Evolutionary conservation across 768 basidiomycete genomes (phyloP), one percentile per base, ranked within the genome.

Genomic region (Suillus sp.): DNA sequence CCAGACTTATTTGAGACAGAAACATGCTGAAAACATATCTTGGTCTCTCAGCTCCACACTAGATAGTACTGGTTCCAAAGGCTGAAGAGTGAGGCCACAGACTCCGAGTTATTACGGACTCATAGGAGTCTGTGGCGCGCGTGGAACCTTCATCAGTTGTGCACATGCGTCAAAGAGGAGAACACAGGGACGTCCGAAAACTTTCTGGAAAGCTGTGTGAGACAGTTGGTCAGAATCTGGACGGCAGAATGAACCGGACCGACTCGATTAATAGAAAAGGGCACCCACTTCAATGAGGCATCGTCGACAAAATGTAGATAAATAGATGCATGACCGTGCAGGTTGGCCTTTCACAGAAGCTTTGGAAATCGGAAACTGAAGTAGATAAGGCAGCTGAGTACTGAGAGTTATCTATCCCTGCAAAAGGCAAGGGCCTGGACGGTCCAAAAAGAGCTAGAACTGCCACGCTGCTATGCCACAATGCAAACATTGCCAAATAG

Each of bases 401-500:
- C 25, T 27, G 25, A 16, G 7, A 25, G 13, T 14, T n/a, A n/a
- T n/a, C n/a, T n/a, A n/a, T n/a, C n/a, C n/a, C n/a, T n/a, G n/a
- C n/a, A n/a, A n/a, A n/a, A n/a, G n/a, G n/a, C n/a, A n/a, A n/a
- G n/a, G n/a, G n/a, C n/a, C n/a, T n/a, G n/a, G n/a, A n/a, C n/a
- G n/a, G n/a, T 47, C n/a, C 61, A 30, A 51, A 32, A 65, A 63
- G 14, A 64, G 62, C 9, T 14, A 38, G 37, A 56, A n/a, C 55
- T 38, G 42, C 4, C 18, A 18, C n/a, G 4, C 47, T 18, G 40
- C 25, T 13, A 30, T 40, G 74, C 72, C 75, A 75, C 71, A 42
- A 63, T 38, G 61, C 71, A 75, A 77, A 75, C 20, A 77, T 54
- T 10, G 57, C 59, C 72, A 75, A 77, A 43, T 38, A 69, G 6